Evolutionary conservation across 192 early-diverging fungal genomes (phyloP).

Genomic region (Spizellomyces punctatus): DNA sequence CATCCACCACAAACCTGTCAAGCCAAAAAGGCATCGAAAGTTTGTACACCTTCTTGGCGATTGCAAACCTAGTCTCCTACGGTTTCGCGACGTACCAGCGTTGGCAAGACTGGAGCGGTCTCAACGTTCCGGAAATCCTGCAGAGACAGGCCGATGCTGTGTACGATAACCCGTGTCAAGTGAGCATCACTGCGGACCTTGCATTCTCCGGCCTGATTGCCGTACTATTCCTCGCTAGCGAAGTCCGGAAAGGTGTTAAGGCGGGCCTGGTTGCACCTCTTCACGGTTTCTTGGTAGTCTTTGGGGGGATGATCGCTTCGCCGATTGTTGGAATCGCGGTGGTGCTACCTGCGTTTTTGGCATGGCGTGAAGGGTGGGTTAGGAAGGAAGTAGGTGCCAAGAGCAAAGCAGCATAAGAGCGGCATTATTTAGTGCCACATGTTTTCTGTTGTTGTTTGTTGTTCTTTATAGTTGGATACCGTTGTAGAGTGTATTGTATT

Average conservation of each 20-base stretch:
- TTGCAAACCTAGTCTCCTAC: constrained; percentile 16
- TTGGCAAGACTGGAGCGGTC: background rate
- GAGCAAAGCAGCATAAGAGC: no score
- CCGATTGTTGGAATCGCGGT: constrained; percentile 9
- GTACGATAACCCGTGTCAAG: constrained; percentile 21
- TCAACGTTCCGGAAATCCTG: background rate
- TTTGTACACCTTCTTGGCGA: constrained; percentile 26
- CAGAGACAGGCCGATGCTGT: background rate
- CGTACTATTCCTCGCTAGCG: constrained; percentile 9
- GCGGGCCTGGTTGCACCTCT: constrained; percentile 2
- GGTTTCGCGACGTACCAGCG: background rate
- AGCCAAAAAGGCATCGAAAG: background rate
- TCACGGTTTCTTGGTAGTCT: background rate
- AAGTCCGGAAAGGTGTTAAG: background rate
- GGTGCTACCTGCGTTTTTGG: constrained; percentile 27
- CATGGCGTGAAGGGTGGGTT: constrained; percentile 34
- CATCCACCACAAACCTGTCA: background rate
- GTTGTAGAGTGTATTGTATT: no score
- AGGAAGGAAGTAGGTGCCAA: no score
- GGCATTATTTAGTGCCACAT: no score
- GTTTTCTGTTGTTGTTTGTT: no score
- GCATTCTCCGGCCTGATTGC: constrained; percentile 23
- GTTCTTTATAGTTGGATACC: no score
- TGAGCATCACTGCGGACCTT: constrained; percentile 28
- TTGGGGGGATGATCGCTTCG: constrained; percentile 8